Conservation (phyloP, 2,329 filamentous ascomycete genomes). For the Penicillium sp. region DNA sequence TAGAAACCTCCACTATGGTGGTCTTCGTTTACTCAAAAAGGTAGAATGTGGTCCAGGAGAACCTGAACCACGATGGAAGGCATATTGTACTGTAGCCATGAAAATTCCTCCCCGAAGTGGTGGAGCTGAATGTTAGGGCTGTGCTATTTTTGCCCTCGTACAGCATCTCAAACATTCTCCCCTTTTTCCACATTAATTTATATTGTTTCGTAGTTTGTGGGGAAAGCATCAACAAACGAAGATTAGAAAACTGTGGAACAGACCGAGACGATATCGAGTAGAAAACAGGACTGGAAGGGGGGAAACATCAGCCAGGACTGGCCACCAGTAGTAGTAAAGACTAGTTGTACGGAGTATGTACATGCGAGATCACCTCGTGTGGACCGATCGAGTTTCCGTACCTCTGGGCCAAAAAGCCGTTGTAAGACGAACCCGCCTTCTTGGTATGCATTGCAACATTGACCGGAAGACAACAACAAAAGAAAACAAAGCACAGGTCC, state of each 20-base stretch:
- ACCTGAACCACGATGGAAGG: background rate
- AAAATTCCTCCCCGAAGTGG: background rate
- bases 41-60: background rate
- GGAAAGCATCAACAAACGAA: constrained; percentile 5
- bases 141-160: constrained; percentile 2
- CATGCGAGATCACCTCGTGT: constrained; percentile 34
- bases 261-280: background rate
- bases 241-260: background rate
- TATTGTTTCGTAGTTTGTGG: background rate
- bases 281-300: background rate
- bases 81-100: background rate
- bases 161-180: background rate
- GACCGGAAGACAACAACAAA: constrained; percentile 4
- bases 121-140: constrained; percentile 7
- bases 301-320: background rate
- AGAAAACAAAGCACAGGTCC: background rate
- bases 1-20: background rate
- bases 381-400: constrained; percentile 33
- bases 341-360: background rate
- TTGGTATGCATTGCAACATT: constrained; percentile 37
- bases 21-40: background rate
- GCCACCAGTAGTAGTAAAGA: background rate
- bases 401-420: constrained; percentile 32
- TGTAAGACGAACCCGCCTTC: constrained; percentile 30
- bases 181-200: background rate